phyloP scores from a whole-genome alignment of 768 basidiomycete genomes.

The Pholiota molesta region DNA sequence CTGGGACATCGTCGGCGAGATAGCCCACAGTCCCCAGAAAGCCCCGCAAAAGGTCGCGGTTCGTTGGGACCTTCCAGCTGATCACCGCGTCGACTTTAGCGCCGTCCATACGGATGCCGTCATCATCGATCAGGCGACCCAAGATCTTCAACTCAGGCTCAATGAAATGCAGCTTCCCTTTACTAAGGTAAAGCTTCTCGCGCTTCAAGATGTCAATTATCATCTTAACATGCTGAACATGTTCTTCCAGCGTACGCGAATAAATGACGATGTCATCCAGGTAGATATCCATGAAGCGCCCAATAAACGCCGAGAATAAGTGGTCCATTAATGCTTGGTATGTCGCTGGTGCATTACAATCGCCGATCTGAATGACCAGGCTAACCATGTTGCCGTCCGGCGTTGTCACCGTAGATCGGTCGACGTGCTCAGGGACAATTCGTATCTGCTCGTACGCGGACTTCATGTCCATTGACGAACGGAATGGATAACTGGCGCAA shows the following conservation, averaged over 20 bases:
- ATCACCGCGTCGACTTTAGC: conserved; percentile 41
- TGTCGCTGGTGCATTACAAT: conserved; percentile 28
- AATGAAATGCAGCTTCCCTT: conserved; percentile 34
- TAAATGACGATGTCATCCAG: conserved; percentile 37
- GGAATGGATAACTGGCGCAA: background rate
- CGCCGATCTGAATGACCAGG: conserved; percentile 11
- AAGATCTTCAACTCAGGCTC: conserved; percentile 26
- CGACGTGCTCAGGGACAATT: conserved; percentile 12
- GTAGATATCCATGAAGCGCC: conserved; percentile 35
- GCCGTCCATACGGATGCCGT: too few species aligned
- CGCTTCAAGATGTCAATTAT: conserved; percentile 30
- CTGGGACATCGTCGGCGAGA: conserved; percentile 30
- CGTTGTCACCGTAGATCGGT: conserved; percentile 6
- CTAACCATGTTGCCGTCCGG: too few species aligned
- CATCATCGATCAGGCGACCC: conserved; percentile 26
- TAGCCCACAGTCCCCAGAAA: conserved; percentile 27
- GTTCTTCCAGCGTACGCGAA: conserved; percentile 35
- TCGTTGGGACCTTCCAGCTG: conserved; percentile 33
- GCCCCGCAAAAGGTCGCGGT: conserved; percentile 28
- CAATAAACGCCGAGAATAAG: conserved; percentile 34
- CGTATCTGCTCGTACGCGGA: conserved; percentile 16
- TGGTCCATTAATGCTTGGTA: conserved; percentile 41
- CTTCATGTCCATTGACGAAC: conserved; percentile 3
- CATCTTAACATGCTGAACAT: conserved; percentile 30
- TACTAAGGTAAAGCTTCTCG: conserved; percentile 31